Base-by-base conservation (phyloP, 2,329 filamentous ascomycete genomes). In the Plenodomus tracheiphilus region DNA sequence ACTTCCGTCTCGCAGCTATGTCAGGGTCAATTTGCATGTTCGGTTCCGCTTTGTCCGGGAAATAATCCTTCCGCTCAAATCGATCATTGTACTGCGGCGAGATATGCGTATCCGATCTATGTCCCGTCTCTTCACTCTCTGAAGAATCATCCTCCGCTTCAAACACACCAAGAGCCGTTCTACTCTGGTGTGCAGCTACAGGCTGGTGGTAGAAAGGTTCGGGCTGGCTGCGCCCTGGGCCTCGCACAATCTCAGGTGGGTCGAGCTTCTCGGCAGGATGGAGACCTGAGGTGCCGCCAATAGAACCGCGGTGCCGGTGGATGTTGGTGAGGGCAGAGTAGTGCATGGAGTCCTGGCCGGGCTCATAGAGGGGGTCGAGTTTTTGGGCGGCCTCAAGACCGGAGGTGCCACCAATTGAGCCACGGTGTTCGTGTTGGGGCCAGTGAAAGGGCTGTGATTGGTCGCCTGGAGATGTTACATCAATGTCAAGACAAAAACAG, bases 311-410 rank as follows among this genome's bases (percentile, higher is more conserved):
- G 28, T 49, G 39, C 22, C 32, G 42, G 30, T 58, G 51, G 8
- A 46, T 54, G 21, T 37, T 39, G 16, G 51, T 21, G 10, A 47
- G 46, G 9, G 49, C 42, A 19, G 39, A 44, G 25, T 43, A 43
- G 20, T 54, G 51, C 39, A 49, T 56, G 13, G 48, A 52, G 1
- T 42, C 46, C 28, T 46, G 40, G 2, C 46, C 51, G 11, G 30
- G 25, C 4, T 43, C 49, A 7, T 51, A 57, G n/a, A 54, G 9
- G 0, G 58, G 55, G 8, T 60, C 55, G 10, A 58, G 37, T 22
- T 58, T 58, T 10, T 58, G 45, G 2, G 57, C 55, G 22, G 55
- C 38, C 28, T 58, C 43, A 2, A 58, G 25, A 10, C 20, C 46
- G 0, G 50, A 45, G 0, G 46, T 41, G 10, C 43, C 47, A 8